Percentiles rank a stretch among this genome's conserved stretches.
These are phyloP conservation scores for Scheffersomyces ergatensis DNA, from an alignment of 805 yeast genomes.

Conservation along the genomic window DNA sequence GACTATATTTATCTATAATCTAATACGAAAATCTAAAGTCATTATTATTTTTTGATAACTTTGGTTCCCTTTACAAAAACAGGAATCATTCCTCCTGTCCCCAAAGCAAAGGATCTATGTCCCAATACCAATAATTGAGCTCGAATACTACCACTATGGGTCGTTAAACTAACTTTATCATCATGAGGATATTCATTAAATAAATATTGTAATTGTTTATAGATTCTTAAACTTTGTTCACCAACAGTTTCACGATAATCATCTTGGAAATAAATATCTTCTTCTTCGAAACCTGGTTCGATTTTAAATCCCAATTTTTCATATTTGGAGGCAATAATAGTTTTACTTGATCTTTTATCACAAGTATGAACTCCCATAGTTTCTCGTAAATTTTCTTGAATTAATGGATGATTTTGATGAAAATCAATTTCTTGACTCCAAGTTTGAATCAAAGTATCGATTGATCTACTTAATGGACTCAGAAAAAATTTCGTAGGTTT, in stretches of 20 bases:
- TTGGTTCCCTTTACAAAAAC: slow-evolving; percentile 46
- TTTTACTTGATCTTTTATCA: slow-evolving; percentile 41
- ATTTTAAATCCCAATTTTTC: slow-evolving; percentile 33
- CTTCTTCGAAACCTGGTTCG: slow-evolving; percentile 45
- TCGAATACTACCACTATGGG: slow-evolving; percentile 51
- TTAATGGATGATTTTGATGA: slow-evolving; percentile 27
- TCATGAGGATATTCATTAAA: slow-evolving; percentile 20
- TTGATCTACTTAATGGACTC: slow-evolving; percentile 53
- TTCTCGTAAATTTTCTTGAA: slow-evolving; percentile 48
- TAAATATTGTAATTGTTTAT: slow-evolving; percentile 34
- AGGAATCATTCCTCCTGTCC: slow-evolving; percentile 59
- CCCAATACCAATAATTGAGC: slow-evolving; percentile 46
- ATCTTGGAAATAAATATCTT: slow-evolving; percentile 40
- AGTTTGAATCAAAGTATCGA: slow-evolving; percentile 47
- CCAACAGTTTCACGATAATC: slow-evolving; percentile 39
- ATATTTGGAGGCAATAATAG: slow-evolving; percentile 39
- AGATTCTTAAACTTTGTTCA: slow-evolving; percentile 37
- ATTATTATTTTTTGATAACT: background rate
- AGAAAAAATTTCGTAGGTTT: slow-evolving; percentile 42
- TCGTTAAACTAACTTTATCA: slow-evolving; percentile 40
- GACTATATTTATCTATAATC: too few relatives aligned
- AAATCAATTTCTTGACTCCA: slow-evolving; percentile 37
- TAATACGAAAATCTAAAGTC: too few relatives aligned
- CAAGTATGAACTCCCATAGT: slow-evolving; percentile 51
- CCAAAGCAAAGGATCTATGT: slow-evolving; percentile 47